Evolutionary conservation across 306 rosid genomes (phyloP), one percentile per base, ranked within the genome.

Genomic region (Morella rubra): DNA sequence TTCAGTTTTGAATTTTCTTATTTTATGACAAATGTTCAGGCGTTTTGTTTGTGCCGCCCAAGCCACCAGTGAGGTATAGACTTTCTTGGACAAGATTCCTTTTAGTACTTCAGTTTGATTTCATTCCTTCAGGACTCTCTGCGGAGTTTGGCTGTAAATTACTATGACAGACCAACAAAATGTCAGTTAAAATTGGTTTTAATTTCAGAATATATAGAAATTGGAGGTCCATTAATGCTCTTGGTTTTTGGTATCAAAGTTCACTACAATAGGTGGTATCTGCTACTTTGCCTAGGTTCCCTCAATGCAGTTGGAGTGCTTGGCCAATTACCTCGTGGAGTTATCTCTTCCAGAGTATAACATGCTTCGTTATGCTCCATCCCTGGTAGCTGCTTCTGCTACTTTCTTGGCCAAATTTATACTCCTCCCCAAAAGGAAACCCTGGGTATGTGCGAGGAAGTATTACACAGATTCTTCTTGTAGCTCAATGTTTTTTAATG

Each of bases 391-490:
- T 64, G 93, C 93, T 40, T 87, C 93, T 61, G 87, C 90, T 71
- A 74, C 86, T 79, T 89, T 91, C 85, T 79, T 91, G 90, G 90
- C 96, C 60, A 87, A 74, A 71, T 90, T 81, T 83, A 85, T 87
- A 53, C 80, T 91, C 53, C 74, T 73, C 22, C 89, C 93, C 20
- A 53, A 67, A 47, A 76, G 82, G 77, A 84, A 62, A 69, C 91
- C 93, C 52, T 91, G 96, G 96, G 96, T 90, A 87, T 73, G 87
- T 77, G 50, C n/a, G 16, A 24, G 46, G 45, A 42, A 79, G 66
- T 65, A 74, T 22, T 44, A 16, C 54, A 27, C 52, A 68, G 7
- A 75, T 32, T 55, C 47, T 69, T 72, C 58, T 86, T 80, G 22
- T 76, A 4, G 69, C 49, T 8, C 37, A 37, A 65, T 60, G 41